These are phyloP conservation scores for Pharus latifolius DNA, from an alignment of 176 grass and related monocot species.

Conservation along the genomic window DNA sequence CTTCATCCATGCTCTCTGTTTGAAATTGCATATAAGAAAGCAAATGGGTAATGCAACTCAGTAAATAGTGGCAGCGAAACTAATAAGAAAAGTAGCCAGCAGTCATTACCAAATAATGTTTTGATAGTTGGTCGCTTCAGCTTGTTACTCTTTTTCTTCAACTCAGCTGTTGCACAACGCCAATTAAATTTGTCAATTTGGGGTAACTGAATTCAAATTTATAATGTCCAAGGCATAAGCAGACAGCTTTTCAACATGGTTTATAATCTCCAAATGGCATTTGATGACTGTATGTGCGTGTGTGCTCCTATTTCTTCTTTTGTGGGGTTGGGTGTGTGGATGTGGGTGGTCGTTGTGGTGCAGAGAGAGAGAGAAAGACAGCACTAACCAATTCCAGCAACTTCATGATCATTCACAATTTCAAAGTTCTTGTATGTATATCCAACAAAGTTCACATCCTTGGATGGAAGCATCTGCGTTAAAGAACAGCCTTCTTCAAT, in stretches of 20 bases:
- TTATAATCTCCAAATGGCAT: too few species aligned
- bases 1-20: slow-evolving; percentile 64
- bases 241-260: background rate
- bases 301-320: too few species aligned
- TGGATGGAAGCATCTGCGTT: slow-evolving; percentile 96
- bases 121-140: slow-evolving; percentile 97
- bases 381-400: slow-evolving; percentile 78
- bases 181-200: slow-evolving; percentile 22
- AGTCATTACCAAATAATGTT: slow-evolving; percentile 83
- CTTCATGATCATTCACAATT: slow-evolving; percentile 93
- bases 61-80: background rate
- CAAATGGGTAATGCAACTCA: slow-evolving; percentile 9
- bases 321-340: background rate
- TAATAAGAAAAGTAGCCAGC: background rate
- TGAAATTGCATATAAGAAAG: background rate
- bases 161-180: slow-evolving; percentile 56
- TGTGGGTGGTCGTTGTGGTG: background rate
- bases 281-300: too few species aligned
- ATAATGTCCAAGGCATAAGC: background rate
- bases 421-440: slow-evolving; percentile 99
- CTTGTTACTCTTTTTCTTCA: slow-evolving; percentile 95
- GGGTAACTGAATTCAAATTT: background rate
- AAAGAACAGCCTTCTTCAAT: slow-evolving; percentile 5
- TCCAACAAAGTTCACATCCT: slow-evolving; percentile 96
- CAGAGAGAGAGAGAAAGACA: background rate